Conservation (phyloP, 1,284 basidiomycete species). For the Phlebopus sp. region DNA sequence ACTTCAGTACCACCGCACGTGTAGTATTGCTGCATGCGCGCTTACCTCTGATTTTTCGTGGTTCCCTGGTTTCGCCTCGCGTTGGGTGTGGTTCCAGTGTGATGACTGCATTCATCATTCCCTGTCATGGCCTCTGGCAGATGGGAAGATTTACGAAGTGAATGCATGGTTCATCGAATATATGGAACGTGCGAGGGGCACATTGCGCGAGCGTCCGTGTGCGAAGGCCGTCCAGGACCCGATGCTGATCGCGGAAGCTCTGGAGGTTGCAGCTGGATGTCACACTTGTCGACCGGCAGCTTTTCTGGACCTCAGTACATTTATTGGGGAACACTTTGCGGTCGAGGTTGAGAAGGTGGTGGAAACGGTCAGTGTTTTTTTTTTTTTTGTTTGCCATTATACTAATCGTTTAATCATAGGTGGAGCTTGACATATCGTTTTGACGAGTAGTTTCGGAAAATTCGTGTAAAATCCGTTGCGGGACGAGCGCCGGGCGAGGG, state of each 20-base stretch:
- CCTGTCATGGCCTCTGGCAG: constrained; percentile 32
- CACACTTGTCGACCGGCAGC: constrained; percentile 30
- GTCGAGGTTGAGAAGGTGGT: constrained; percentile 29
- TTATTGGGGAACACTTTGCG: constrained; percentile 29
- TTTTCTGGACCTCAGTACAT: constrained; percentile 30
- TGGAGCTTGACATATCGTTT: constrained; percentile 32
- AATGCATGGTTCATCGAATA: constrained; percentile 34
- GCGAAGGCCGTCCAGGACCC: constrained; percentile 31
- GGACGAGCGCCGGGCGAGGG: no score
- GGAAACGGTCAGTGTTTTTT: constrained; percentile 25
- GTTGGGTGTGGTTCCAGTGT: constrained; percentile 37
- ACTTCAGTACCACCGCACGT: constrained; percentile 35
- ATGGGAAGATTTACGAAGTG: constrained; percentile 35
- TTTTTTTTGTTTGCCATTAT: constrained; percentile 7
- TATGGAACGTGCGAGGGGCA: constrained; percentile 31
- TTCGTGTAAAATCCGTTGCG: no score
- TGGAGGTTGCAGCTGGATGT: constrained; percentile 24
- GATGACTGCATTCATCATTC: constrained; percentile 33
- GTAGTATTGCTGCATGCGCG: constrained; percentile 29
- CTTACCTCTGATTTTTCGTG: constrained; percentile 36
- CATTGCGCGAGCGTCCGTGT: constrained; percentile 30
- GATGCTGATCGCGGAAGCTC: constrained; percentile 28
- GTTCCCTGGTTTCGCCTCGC: constrained; percentile 36
- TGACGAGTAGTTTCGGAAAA: constrained; percentile 8
- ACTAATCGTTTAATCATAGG: constrained; percentile 17